Conservation (phyloP, 805 yeast genomes). For the Jamesozyma piceae region DNA sequence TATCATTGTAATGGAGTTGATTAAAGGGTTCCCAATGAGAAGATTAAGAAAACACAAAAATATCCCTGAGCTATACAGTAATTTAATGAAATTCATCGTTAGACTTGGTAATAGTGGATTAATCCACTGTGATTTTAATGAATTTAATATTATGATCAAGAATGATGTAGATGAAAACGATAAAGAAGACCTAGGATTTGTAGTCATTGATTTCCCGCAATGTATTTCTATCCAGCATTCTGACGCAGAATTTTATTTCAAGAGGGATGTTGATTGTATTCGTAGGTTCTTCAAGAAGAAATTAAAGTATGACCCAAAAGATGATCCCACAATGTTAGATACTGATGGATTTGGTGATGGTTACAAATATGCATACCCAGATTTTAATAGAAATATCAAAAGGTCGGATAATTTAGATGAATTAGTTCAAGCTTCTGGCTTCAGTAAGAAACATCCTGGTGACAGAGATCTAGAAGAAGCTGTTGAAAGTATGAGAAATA, state of each 20-base stretch:
- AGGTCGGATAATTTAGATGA: slow-evolving; percentile 66
- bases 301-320: slow-evolving; percentile 60
- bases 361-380: slow-evolving; percentile 66
- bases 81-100: slow-evolving; percentile 80
- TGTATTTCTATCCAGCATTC: slow-evolving; percentile 87
- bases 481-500: slow-evolving; percentile 52
- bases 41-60: slow-evolving; percentile 60
- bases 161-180: slow-evolving; percentile 39
- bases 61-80: slow-evolving; percentile 65
- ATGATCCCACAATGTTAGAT: slow-evolving; percentile 64
- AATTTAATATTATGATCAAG: slow-evolving; percentile 84
- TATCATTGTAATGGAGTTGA: slow-evolving; percentile 84
- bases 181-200: slow-evolving; percentile 54
- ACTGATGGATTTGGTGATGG: slow-evolving; percentile 78
- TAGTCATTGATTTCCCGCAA: slow-evolving; percentile 97
- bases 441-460: slow-evolving; percentile 41
- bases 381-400: slow-evolving; percentile 63
- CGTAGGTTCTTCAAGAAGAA: slow-evolving; percentile 72
- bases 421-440: slow-evolving; percentile 91
- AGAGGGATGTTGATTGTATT: slow-evolving; percentile 89
- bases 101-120: slow-evolving; percentile 78
- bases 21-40: slow-evolving; percentile 86
- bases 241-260: slow-evolving; percentile 81
- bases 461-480: slow-evolving; percentile 70
- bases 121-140: slow-evolving; percentile 96